These are phyloP conservation scores for Cladophialophora chaetospira DNA, from an alignment of 2,329 filamentous ascomycete genomes.

Conservation along the genomic window DNA sequence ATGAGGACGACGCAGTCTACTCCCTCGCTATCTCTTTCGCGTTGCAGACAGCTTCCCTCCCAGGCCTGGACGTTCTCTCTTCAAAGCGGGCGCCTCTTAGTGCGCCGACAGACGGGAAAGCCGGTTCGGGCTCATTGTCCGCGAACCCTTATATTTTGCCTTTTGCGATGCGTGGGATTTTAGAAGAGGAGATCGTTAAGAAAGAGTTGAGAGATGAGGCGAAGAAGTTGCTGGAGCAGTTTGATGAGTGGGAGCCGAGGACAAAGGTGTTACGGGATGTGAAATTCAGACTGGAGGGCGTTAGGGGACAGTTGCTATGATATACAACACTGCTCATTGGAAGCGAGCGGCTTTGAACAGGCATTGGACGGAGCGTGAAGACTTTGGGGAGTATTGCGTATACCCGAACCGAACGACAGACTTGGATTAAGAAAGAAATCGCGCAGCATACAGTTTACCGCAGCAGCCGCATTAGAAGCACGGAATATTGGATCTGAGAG, in stretches of 20 bases:
- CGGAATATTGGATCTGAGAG: no score
- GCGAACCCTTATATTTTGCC: slow-evolving; percentile 90
- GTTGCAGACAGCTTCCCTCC: slow-evolving; percentile 67
- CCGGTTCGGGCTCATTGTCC: not conserved
- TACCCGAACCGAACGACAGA: no score
- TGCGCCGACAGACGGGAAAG: not conserved
- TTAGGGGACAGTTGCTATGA: slow-evolving; percentile 73
- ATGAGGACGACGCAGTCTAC: slow-evolving; percentile 87
- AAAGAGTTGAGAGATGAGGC: slow-evolving; percentile 77
- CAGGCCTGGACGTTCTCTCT: slow-evolving; percentile 46
- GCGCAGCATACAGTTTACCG: no score
- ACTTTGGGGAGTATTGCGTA: no score
- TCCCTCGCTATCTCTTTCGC: slow-evolving; percentile 72
- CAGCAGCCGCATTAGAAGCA: no score
- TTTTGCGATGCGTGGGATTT: slow-evolving; percentile 89
- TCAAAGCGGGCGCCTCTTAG: slow-evolving; percentile 50
- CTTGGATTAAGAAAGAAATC: no score
- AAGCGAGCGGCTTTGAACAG: no score
- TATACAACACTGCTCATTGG: no score
- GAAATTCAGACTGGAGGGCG: slow-evolving; percentile 88
- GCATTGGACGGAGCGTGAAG: not conserved
- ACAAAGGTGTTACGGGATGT: slow-evolving; percentile 95
- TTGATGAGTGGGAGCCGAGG: slow-evolving; percentile 88
- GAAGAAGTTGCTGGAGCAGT: slow-evolving; percentile 75
- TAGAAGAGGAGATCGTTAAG: slow-evolving; percentile 90